Base-by-base conservation (phyloP, 176 grass and related monocot genomes). In the Thalia dealbata region DNA sequence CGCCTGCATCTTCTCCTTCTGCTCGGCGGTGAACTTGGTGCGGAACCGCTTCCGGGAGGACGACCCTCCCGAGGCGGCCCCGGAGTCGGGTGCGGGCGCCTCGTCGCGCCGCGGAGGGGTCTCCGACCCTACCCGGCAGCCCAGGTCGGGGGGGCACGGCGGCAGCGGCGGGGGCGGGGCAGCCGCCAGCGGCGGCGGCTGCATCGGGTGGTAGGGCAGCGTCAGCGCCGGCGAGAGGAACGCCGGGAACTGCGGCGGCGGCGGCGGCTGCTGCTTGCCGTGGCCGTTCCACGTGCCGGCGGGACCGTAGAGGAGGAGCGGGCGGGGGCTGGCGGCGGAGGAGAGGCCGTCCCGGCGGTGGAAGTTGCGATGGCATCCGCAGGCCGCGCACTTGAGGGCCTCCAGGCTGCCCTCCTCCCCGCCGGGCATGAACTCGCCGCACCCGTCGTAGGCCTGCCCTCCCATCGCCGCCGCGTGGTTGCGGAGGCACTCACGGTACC, bases 381-480 rank as follows among this genome's bases (percentile, higher is more conserved):
- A 67, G 2, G 64, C 64, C 15, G 64, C 64, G 64, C 64, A 67
- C 21, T 67, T 67, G 9, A 67, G 64, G 32, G 64, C 64, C 64
- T 67, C 54, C 54, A 58, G 21, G 21, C 54, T 58, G 19, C 54
- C 54, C 6, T 58, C 54, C 54, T 58, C 54, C 3, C 82, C 64
- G 45, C 67, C 80, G 3, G 83, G 80, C 87, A 90, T 90, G 83
- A 90, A 90, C 83, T 90, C 83, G 24, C 87, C 84, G 64, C 83
- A 90, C 25, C 87, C 87, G 35, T 90, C 83, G 24, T 82, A 48
- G 46, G 78, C 80, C 35, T 90, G 87, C 12, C 87, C 83, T 5
- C 87, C 87, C 28, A 79, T 11, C 25, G 87, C 81, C 50, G 83
- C 87, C 62, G 78, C 83, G 72, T 90, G 87, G 87, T 90, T 90